Percentiles rank a stretch among this genome's conserved stretches.
phyloP scores from a whole-genome alignment of 1,139 yeast species.

The Kluyveromyces sp. region DNA sequence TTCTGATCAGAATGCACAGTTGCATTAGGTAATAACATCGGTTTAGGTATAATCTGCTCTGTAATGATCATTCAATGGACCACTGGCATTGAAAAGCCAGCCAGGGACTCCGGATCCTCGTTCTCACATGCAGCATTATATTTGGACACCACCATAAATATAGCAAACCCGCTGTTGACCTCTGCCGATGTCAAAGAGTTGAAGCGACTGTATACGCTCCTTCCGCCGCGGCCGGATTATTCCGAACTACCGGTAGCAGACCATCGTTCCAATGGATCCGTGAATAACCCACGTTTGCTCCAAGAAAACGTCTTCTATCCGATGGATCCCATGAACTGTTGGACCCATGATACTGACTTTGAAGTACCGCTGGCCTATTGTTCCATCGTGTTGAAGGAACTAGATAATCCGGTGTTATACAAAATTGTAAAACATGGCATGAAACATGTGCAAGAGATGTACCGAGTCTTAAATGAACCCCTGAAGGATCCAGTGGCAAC shows the following conservation, averaged over 20 bases:
- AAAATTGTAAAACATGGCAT: slow-evolving; percentile 5
- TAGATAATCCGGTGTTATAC: slow-evolving; percentile 3
- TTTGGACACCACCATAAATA: not conserved
- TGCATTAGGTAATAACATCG: too few species aligned
- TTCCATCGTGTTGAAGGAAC: not conserved
- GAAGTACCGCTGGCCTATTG: slow-evolving; percentile 1
- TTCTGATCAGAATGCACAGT: too few species aligned
- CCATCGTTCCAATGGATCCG: slow-evolving; percentile 3
- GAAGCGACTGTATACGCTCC: not conserved
- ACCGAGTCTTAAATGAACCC: not conserved
- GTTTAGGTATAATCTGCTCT: too few species aligned
- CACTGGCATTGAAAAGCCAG: not conserved
- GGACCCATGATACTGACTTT: slow-evolving; percentile 3
- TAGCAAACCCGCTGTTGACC: slow-evolving; percentile 1
- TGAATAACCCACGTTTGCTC: slow-evolving; percentile 5
- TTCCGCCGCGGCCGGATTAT: not conserved
- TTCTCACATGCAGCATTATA: not conserved
- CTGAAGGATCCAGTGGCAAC: not conserved
- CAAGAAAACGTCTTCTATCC: slow-evolving; percentile 4
- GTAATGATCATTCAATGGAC: not conserved
- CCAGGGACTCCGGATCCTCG: not conserved
- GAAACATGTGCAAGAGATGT: not conserved
- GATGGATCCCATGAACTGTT: slow-evolving; percentile 5
- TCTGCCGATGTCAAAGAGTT: not conserved
- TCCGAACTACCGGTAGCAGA: slow-evolving; percentile 2